Conservation (phyloP, 257 asterid species). For the Capsicum baccatum region DNA sequence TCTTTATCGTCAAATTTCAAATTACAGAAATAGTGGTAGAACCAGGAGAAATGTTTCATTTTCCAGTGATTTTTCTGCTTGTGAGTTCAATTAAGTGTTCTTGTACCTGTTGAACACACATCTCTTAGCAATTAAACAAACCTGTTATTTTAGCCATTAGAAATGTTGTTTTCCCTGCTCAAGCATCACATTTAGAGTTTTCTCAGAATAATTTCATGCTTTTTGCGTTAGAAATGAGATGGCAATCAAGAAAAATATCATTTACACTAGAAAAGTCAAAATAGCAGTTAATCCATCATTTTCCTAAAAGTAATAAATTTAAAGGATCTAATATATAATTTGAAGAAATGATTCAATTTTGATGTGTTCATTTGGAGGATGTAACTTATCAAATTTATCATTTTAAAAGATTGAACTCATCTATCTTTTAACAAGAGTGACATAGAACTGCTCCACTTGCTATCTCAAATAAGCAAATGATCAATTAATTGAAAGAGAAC, state of each 20-base stretch:
- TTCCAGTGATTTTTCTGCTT: not conserved
- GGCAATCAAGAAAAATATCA: not conserved
- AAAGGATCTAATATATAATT: not conserved
- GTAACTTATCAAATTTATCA: not conserved
- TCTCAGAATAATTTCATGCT: not conserved
- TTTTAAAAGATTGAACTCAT: not conserved
- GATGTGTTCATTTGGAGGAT: not conserved
- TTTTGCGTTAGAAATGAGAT: not conserved
- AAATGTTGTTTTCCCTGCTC: not conserved
- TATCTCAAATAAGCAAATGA: not conserved
- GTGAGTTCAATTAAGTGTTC: not conserved
- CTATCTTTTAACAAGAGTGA: not conserved
- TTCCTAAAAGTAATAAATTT: not conserved
- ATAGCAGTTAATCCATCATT: not conserved
- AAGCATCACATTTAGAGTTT: not conserved
- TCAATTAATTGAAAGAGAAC: not conserved
- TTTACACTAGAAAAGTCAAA: not conserved
- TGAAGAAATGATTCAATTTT: not conserved
- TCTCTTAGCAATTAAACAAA: not conserved
- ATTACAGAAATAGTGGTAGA: conserved; percentile 32
- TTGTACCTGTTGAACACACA: not conserved
- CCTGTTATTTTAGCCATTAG: not conserved
- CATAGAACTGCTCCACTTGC: not conserved
- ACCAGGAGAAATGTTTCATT: not conserved
- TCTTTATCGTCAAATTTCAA: conserved; percentile 45